Evolutionary conservation across 176 grass and related monocot species (phyloP).

Genomic region (Secale cereale): DNA sequence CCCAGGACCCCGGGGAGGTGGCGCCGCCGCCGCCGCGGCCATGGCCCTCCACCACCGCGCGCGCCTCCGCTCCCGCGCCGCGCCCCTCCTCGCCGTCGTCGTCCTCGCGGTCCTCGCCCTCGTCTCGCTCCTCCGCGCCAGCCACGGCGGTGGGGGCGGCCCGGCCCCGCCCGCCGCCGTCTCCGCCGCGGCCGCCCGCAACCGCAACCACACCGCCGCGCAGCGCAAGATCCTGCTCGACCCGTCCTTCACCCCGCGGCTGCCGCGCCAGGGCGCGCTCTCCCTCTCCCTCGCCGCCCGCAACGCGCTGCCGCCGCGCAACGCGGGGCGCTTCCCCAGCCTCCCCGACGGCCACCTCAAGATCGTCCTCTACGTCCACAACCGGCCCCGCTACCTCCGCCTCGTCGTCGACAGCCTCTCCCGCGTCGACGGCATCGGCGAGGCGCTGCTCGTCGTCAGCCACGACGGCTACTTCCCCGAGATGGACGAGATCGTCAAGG

Average conservation of each 20-base stretch:
- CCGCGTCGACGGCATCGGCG: slow-evolving; percentile 65
- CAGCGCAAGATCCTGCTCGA: slow-evolving; percentile 48
- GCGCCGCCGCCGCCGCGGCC: slow-evolving; percentile 5
- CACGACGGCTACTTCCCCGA: slow-evolving; percentile 87
- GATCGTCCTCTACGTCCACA: slow-evolving; percentile 89
- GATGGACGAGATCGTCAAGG: slow-evolving; percentile 82
- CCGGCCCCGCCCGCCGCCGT: not conserved
- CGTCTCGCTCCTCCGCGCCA: slow-evolving; percentile 51
- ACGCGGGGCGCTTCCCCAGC: slow-evolving; percentile 45
- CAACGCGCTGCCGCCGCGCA: slow-evolving; percentile 72
- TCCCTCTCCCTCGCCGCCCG: slow-evolving; percentile 70
- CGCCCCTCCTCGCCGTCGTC: slow-evolving; percentile 39
- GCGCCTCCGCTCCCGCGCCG: slow-evolving; percentile 41
- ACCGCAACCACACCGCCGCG: slow-evolving; percentile 5
- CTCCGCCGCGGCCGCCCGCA: not conserved
- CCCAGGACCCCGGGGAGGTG: slow-evolving; percentile 7
- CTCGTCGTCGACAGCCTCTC: slow-evolving; percentile 75
- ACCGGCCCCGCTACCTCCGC: slow-evolving; percentile 78
- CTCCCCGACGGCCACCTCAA: slow-evolving; percentile 64
- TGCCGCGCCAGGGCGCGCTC: slow-evolving; percentile 71
- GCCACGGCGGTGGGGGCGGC: slow-evolving; percentile 15
- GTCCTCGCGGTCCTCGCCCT: slow-evolving; percentile 55
- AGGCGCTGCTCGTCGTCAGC: slow-evolving; percentile 89
- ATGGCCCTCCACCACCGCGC: slow-evolving; percentile 25
- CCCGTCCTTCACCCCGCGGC: slow-evolving; percentile 46